Conservation (phyloP, 2,329 filamentous ascomycete genomes). For the Aspergillus viridinutans region DNA sequence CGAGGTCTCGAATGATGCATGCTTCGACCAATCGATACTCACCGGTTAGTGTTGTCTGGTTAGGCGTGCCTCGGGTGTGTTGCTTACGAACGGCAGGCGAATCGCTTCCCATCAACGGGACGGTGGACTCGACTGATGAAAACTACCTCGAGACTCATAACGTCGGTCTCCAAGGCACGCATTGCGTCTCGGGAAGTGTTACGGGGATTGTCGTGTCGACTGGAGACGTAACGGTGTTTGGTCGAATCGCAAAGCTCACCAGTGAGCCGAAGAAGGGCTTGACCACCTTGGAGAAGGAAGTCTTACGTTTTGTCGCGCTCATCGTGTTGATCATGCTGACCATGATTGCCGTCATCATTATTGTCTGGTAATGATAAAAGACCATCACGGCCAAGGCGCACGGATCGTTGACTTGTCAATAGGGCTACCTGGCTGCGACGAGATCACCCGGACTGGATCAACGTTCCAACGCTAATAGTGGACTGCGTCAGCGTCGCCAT, state of each 20-base stretch:
- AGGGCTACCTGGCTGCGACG: constrained; percentile 68
- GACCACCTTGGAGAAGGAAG: constrained; percentile 68
- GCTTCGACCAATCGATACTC: constrained; percentile 69
- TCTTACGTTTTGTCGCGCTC: constrained; percentile 66
- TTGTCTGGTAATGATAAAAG: constrained; percentile 53
- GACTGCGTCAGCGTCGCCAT: constrained; percentile 68
- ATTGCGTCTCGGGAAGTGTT: constrained; percentile 66
- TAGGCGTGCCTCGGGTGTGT: neutral
- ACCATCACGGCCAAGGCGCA: neutral
- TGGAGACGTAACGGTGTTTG: constrained; percentile 70
- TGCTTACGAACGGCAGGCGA: constrained; percentile 55
- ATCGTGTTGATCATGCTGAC: constrained; percentile 65
- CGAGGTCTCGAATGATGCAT: constrained; percentile 63
- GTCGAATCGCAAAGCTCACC: constrained; percentile 68
- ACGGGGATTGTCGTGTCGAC: constrained; percentile 67
- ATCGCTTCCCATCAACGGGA: constrained; percentile 60
- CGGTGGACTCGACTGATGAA: constrained; percentile 62
- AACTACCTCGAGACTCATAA: constrained; percentile 75
- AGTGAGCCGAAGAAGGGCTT: constrained; percentile 63
- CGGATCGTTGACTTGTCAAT: neutral
- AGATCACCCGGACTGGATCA: constrained; percentile 66
- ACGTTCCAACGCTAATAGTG: constrained; percentile 67
- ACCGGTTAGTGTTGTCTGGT: constrained; percentile 48
- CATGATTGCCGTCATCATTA: constrained; percentile 51
- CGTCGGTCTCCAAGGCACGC: constrained; percentile 75